Conservation (phyloP, 805 yeast species). For the Starmerella kuoi region DNA sequence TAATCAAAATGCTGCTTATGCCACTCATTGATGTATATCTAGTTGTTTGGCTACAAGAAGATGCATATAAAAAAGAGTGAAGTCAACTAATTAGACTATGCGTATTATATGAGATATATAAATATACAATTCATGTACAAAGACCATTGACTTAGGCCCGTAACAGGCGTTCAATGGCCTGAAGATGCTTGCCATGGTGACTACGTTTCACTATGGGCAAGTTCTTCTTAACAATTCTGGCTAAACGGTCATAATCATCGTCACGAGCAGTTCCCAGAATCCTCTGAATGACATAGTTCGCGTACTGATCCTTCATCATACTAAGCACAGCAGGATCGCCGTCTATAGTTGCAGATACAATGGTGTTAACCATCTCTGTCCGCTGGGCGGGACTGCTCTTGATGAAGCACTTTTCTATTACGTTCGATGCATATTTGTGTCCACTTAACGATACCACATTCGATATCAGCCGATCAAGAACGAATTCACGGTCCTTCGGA, state of each 20-base stretch:
- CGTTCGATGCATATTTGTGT: constrained; percentile 96
- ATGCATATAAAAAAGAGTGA: too few species aligned
- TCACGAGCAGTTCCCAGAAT: constrained; percentile 71
- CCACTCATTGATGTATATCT: too few species aligned
- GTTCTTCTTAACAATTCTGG: constrained; percentile 66
- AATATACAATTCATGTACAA: constrained; percentile 1
- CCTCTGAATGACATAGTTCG: constrained; percentile 93
- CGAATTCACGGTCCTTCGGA: constrained; percentile 42
- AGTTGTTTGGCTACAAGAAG: too few species aligned
- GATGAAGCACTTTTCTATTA: constrained; percentile 84
- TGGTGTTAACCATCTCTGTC: constrained; percentile 48
- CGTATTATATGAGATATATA: too few species aligned
- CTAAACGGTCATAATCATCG: constrained; percentile 54
- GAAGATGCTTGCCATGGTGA: constrained; percentile 68
- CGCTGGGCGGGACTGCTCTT: constrained; percentile 57
- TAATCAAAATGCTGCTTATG: too few species aligned
- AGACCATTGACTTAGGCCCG: not conserved
- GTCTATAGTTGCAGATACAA: constrained; percentile 27
- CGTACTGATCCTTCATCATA: constrained; percentile 97
- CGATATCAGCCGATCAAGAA: constrained; percentile 56
- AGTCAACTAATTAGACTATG: too few species aligned
- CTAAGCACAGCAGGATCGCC: constrained; percentile 48
- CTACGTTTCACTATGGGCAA: constrained; percentile 59
- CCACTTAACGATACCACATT: constrained; percentile 73
- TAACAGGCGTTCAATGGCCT: constrained; percentile 56